These are phyloP conservation scores for Proliferodiscus dingleyae DNA, from an alignment of 2,329 filamentous ascomycete species.

Conservation along the genomic window DNA sequence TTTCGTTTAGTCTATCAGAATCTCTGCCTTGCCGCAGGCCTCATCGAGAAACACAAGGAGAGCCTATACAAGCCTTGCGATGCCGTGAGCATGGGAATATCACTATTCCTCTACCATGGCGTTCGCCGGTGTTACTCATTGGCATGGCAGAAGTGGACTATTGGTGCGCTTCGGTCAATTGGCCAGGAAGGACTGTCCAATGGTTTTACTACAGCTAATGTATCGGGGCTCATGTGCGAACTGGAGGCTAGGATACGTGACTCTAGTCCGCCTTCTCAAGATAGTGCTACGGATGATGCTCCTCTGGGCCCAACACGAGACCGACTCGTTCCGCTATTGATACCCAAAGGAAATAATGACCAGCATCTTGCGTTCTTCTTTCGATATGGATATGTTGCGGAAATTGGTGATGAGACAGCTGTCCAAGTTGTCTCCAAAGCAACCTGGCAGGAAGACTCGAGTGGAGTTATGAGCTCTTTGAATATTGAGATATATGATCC, in stretches of 20 bases:
- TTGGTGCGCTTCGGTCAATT: slow-evolving; percentile 12
- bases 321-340: slow-evolving; percentile 15
- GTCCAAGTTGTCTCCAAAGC: slow-evolving; percentile 16
- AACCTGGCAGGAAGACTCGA: slow-evolving; percentile 12
- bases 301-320: slow-evolving; percentile 10
- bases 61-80: slow-evolving; percentile 19
- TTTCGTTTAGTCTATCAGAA: slow-evolving; percentile 17
- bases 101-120: slow-evolving; percentile 15
- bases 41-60: slow-evolving; percentile 9
- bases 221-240: slow-evolving; percentile 14
- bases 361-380: slow-evolving; percentile 12
- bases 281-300: background rate
- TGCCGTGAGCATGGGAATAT: slow-evolving; percentile 16
- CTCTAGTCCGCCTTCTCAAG: background rate
- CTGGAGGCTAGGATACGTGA: slow-evolving; percentile 6
- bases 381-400: slow-evolving; percentile 9
- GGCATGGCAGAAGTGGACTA: slow-evolving; percentile 17
- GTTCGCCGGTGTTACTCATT: slow-evolving; percentile 18
- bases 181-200: slow-evolving; percentile 18
- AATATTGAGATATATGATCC: slow-evolving; percentile 13
- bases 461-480: slow-evolving; percentile 9
- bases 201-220: slow-evolving; percentile 13
- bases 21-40: slow-evolving; percentile 10
- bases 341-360: slow-evolving; percentile 12
- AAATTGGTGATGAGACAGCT: slow-evolving; percentile 9